Percentiles rank a stretch among this genome's conserved stretches.
Evolutionary conservation across 1,284 basidiomycete genomes (phyloP).

Genomic region (Malassezia japonica): DNA sequence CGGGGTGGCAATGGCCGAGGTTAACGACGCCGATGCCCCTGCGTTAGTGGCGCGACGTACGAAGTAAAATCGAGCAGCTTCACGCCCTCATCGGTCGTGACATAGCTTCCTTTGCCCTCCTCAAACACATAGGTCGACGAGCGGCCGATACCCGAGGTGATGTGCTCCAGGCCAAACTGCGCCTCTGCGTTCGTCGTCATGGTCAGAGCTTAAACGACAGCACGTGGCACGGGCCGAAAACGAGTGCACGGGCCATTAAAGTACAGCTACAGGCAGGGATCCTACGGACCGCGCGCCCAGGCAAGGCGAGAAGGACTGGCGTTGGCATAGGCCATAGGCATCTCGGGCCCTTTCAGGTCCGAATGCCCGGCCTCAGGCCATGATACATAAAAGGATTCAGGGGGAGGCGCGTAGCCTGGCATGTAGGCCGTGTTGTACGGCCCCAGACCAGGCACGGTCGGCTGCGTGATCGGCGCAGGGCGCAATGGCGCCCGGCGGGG

Average conservation of each 20-base stretch:
- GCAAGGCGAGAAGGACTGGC: neutral
- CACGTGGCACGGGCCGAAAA: neutral
- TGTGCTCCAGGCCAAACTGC: constrained; percentile 31
- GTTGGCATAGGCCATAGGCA: neutral
- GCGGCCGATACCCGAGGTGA: constrained; percentile 41
- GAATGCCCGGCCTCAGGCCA: too few relatives aligned
- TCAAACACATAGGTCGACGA: constrained; percentile 36
- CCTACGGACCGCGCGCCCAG: neutral
- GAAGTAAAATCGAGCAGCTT: constrained; percentile 43
- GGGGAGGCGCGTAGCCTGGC: neutral
- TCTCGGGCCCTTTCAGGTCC: neutral
- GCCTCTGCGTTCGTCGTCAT: neutral
- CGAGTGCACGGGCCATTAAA: constrained; percentile 2
- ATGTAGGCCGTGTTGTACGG: neutral
- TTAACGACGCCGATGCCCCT: constrained; percentile 44
- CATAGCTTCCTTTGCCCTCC: constrained; percentile 31
- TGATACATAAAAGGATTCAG: neutral
- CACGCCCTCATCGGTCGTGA: constrained; percentile 33
- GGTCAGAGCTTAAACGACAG: too few relatives aligned
- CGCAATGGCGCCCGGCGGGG: neutral
- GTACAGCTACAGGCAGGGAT: neutral
- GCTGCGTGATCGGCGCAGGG: neutral
- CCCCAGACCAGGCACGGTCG: neutral
- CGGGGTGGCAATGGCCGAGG: constrained; percentile 44
- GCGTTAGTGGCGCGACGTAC: constrained; percentile 3